Evolutionary conservation across 2,329 filamentous ascomycete genomes (phyloP), one percentile per base, ranked within the genome.

Genomic region (Beauveria bassiana): DNA sequence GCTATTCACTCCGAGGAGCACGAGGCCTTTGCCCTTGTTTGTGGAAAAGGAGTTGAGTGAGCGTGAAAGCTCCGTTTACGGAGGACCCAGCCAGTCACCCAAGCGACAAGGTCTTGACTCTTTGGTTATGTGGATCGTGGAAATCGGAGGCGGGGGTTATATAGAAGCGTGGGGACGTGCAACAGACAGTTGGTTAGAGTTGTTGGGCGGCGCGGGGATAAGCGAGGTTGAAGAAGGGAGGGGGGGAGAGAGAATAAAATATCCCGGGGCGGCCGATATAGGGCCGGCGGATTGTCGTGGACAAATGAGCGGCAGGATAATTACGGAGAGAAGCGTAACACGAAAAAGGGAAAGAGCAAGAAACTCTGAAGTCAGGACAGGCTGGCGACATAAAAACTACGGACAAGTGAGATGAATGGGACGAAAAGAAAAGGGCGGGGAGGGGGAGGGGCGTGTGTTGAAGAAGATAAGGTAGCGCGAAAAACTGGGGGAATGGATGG

Each of bases 261-360:
- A 43, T n/a, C 40, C 10, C 49, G 2, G 34, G 34, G 7, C 9
- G 28, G 50, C 59, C 59, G 59, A 61, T 61, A 57, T 61, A 61
- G 59, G 59, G 52, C 59, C 59, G 59, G 59, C 26, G 59, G 51
- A 61, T 61, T 61, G 53, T 61, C 59, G 59, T 61, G 58, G 16
- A 18, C 58, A 60, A 60, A 60, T 60, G 49, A 60, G 49, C 45
- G 38, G 45, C 14, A 50, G 57, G 58, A 60, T 28, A 34, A 53
- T 60, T 60, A 60, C 58, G 57, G 57, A 60, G 38, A 24, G 22
- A 20, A 22, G 56, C 46, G 56, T 51, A 51, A 51, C 45, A 50
- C 10, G 18, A 4, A 42, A 42, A 42, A 42, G 18, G 40, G 18
- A 16, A 43, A 43, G 31, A n/a, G 14, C 6, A 18, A 43, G 16